Evolutionary conservation across 1,139 yeast species (phyloP), one percentile per base, ranked within the genome.

Genomic region (Magnusiomyces clavatus): DNA sequence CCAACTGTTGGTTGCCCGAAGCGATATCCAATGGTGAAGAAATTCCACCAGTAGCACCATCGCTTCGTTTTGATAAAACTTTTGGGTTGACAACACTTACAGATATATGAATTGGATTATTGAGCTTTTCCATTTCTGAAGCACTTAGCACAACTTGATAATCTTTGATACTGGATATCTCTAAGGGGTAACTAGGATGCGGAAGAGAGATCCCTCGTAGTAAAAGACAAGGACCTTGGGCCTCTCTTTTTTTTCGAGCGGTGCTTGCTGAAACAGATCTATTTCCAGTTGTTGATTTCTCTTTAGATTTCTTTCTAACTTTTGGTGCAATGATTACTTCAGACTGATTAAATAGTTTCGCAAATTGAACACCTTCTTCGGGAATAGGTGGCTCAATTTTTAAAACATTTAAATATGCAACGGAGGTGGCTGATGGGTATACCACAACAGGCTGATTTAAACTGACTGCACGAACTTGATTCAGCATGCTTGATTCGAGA

Each of bases 321-420:
- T 85, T 84, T 11, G 96, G 97, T 2, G 95, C 89, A 51, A 92
- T 82, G 46, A 87, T 81, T 10, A 90, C 78, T 62, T 90, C 95
- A 29, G 95, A 80, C 56, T 81, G 80, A 1, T 87, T 84, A 0
- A 83, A 77, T 10, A 92, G 69, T 57, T 77, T 76, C 1, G 88
- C 95, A 61, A 71, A 77, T 11, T 56, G 58, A 29, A 61, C 49
- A 29, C 57, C 54, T 47, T 36, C 53, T 49, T 55, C 46, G 46
- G 64, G 61, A 6, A 49, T 31, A 10, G 48, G 65, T 0, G 85
- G 80, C 12, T 82, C 83, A 11, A 88, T 76, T 57, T 78, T 81
- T 14, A 81, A 73, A 5, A 87, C 86, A 37, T 74, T 72, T 55
- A 88, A 77, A 46, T 75, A 75, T 6, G 95, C 92, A 2, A 78